These are phyloP conservation scores for Aspergillus funiculosus DNA, from an alignment of 495 filamentous ascomycete genomes.

Conservation along the genomic window DNA sequence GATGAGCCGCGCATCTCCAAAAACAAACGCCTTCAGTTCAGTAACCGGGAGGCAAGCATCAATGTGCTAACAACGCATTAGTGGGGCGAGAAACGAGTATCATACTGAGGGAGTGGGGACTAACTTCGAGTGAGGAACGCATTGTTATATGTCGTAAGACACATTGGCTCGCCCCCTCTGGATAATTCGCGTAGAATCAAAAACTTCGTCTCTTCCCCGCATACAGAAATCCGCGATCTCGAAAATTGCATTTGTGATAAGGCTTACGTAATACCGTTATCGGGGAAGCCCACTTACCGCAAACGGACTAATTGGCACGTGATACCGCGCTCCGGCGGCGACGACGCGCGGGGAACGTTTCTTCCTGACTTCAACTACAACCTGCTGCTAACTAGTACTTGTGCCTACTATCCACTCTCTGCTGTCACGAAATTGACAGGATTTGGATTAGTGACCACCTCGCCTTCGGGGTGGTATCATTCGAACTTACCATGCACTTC, in stretches of 20 bases:
- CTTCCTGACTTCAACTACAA: neutral
- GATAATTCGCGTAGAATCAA: conserved; percentile 5
- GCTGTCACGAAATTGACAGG: neutral
- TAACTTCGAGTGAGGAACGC: conserved; percentile 35
- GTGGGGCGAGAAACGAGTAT: conserved; percentile 14
- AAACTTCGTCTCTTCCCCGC: conserved; percentile 15
- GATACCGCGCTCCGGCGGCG: conserved; percentile 19
- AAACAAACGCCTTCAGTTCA: conserved; percentile 30
- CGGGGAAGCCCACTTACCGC: conserved; percentile 15
- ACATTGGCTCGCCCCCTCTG: conserved; percentile 16
- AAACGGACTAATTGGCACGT: conserved; percentile 19
- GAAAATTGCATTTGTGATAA: conserved; percentile 10
- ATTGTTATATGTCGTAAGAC: conserved; percentile 21
- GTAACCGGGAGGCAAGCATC: conserved; percentile 46
- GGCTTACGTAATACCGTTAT: conserved; percentile 20
- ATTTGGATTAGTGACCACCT: too few species aligned
- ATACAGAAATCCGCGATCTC: conserved; percentile 20
- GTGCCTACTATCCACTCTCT: neutral
- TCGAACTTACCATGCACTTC: too few species aligned
- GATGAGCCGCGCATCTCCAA: conserved; percentile 24
- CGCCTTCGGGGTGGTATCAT: too few species aligned
- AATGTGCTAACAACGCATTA: conserved; percentile 31
- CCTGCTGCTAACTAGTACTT: neutral
- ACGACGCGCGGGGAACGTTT: conserved; percentile 10
- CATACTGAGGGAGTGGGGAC: conserved; percentile 9